These are phyloP conservation scores for Taphrina deformans DNA, from an alignment of 1,139 yeast genomes.

Conservation along the genomic window DNA sequence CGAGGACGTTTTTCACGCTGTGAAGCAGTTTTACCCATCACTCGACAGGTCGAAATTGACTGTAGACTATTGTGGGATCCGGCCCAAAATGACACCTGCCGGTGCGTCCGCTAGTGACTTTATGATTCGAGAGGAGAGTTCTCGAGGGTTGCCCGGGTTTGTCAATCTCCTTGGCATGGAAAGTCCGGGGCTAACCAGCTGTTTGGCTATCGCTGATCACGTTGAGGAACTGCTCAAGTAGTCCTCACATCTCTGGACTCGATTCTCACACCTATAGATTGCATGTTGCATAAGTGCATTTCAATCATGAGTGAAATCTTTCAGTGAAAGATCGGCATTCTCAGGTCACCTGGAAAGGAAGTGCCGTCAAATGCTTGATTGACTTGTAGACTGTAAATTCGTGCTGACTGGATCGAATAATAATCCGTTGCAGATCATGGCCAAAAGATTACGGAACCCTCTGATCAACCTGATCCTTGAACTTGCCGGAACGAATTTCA, in stretches of 20 bases:
- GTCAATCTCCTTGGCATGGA: conserved; percentile 80
- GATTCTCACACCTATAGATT: not conserved
- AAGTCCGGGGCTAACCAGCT: conserved; percentile 82
- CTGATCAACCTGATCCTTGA: too few relatives aligned
- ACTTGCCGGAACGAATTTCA: too few relatives aligned
- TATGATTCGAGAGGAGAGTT: conserved; percentile 59
- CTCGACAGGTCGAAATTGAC: conserved; percentile 55
- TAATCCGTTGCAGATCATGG: too few relatives aligned
- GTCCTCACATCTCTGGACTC: too few relatives aligned
- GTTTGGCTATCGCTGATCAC: conserved; percentile 77
- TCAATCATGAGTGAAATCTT: too few relatives aligned
- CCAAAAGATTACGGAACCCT: too few relatives aligned
- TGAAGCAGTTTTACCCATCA: conserved; percentile 62
- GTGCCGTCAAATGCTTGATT: too few relatives aligned
- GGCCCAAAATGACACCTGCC: conserved; percentile 66
- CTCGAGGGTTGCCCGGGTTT: conserved; percentile 70
- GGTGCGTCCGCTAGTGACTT: conserved; percentile 66
- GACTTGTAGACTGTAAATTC: too few relatives aligned
- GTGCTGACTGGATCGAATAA: too few relatives aligned
- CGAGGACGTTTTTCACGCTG: conserved; percentile 59
- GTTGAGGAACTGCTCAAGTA: conserved; percentile 52
- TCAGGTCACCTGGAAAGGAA: too few relatives aligned
- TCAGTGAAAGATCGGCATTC: too few relatives aligned
- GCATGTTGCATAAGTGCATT: too few relatives aligned
- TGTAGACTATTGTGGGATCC: conserved; percentile 75